These are phyloP conservation scores for Carex arenaria DNA, from an alignment of 202 grass and related monocot genomes.

Conservation along the genomic window DNA sequence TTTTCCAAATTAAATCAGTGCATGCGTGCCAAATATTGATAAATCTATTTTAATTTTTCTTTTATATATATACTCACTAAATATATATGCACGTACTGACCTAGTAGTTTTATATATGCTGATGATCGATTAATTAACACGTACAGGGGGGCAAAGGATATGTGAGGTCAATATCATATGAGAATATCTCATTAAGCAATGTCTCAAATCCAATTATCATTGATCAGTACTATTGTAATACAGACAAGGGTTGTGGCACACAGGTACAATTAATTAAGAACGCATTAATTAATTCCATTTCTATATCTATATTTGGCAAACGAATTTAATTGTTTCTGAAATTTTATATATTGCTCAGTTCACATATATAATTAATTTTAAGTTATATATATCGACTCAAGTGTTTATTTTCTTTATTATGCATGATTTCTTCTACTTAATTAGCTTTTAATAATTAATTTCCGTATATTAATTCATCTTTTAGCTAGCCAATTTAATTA, in stretches of 20 bases:
- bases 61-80: neutral
- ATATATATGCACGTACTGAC: neutral
- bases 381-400: neutral
- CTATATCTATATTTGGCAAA: neutral
- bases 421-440: too few relatives aligned
- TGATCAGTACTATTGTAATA: slow-evolving; percentile 52
- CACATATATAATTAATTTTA: neutral
- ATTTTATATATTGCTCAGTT: neutral
- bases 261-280: slow-evolving; percentile 23
- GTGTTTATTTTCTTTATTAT: neutral
- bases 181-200: slow-evolving; percentile 59
- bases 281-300: neutral
- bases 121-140: neutral
- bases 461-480: too few relatives aligned
- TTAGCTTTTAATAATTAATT: too few relatives aligned
- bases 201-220: slow-evolving; percentile 70
- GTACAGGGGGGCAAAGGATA: slow-evolving; percentile 59
- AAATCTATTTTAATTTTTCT: neutral
- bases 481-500: too few relatives aligned
- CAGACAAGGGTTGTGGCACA: slow-evolving; percentile 3
- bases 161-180: slow-evolving; percentile 53
- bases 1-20: neutral
- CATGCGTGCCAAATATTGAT: neutral
- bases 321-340: neutral
- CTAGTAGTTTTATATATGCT: neutral